Percentiles rank a stretch among this genome's conserved stretches.
phyloP scores from a whole-genome alignment of 352 stramenopile species.

The Phytophthora quininea region DNA sequence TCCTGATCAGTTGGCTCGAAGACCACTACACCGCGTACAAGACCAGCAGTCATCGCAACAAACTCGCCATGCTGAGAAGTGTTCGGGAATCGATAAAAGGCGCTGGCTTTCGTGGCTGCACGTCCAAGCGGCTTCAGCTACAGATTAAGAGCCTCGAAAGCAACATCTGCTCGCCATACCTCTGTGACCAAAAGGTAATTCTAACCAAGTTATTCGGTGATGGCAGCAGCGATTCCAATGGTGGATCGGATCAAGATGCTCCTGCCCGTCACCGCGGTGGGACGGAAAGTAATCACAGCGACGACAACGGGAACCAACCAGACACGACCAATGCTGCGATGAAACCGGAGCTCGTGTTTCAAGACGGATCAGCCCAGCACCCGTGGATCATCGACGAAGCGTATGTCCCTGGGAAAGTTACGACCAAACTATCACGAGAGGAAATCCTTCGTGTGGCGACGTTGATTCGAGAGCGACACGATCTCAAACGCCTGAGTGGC shows the following conservation, averaged over 20 bases:
- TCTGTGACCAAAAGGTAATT: neutral
- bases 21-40: neutral
- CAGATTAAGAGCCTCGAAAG: neutral
- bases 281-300: too few species aligned
- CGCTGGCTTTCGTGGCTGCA: neutral
- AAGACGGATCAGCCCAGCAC: constrained; percentile 5
- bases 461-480: neutral
- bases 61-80: neutral
- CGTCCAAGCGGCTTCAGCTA: neutral
- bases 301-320: too few species aligned
- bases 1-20: neutral
- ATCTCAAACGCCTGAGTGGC: neutral
- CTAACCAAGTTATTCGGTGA: constrained; percentile 6
- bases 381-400: neutral
- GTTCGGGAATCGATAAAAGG: neutral
- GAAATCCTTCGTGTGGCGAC: neutral
- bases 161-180: neutral
- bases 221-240: neutral
- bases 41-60: neutral
- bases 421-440: neutral
- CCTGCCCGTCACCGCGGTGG: too few species aligned
- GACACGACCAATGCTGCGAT: neutral
- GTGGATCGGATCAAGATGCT: neutral
- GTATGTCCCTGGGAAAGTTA: neutral
- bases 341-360: neutral